phyloP scores from a whole-genome alignment of 2,329 filamentous ascomycete species.

The Cladophialophora bantiana region DNA sequence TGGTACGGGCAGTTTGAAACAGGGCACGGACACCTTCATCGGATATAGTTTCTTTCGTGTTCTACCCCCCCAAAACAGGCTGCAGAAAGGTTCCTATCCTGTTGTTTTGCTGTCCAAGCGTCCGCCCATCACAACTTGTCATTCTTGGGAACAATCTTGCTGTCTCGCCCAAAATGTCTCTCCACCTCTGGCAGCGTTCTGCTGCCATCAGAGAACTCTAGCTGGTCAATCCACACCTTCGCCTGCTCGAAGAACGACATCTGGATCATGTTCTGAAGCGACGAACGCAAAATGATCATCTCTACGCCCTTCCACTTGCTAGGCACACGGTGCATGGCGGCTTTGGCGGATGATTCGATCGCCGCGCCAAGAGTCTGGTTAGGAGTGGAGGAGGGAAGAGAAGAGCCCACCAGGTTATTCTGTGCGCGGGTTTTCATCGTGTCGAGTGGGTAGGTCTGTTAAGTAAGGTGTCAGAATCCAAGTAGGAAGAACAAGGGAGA shows the following conservation, averaged over 20 bases:
- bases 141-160: constrained; percentile 33
- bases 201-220: constrained; percentile 44
- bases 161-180: constrained; percentile 38
- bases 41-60: not conserved
- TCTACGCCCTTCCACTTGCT: constrained; percentile 58
- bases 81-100: not conserved
- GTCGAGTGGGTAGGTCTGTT: constrained; percentile 56
- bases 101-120: not conserved
- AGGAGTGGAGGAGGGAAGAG: constrained; percentile 1
- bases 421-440: constrained; percentile 58
- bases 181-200: constrained; percentile 38
- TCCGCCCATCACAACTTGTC: constrained; percentile 27
- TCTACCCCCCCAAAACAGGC: not conserved
- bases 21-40: not conserved
- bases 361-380: constrained; percentile 9
- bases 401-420: constrained; percentile 51
- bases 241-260: constrained; percentile 56
- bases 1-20: not conserved
- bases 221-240: constrained; percentile 52
- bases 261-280: constrained; percentile 58
- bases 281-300: constrained; percentile 55
- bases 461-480: constrained; percentile 7
- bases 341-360: constrained; percentile 22
- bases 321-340: constrained; percentile 46
- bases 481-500: not conserved